Conservation (phyloP, 371 early-diverging fungal species). For the Parasitella parasitica region DNA sequence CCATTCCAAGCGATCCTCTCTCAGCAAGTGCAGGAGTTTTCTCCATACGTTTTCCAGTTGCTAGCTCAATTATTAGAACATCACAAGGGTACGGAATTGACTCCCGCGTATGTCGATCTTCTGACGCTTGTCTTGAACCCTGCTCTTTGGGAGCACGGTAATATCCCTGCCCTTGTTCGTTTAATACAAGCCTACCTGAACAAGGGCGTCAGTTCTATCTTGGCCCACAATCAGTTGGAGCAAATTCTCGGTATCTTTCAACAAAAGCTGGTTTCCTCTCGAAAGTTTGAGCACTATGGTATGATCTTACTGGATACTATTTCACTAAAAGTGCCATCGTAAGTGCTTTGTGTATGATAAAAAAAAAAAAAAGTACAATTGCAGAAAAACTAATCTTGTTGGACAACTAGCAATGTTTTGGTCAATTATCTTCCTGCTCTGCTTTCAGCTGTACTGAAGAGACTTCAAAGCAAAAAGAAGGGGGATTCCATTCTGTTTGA, state of each 20-base stretch:
- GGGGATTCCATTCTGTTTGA: slow-evolving; percentile 35
- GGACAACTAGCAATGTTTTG: slow-evolving; percentile 46
- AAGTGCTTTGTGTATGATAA: slow-evolving; percentile 30
- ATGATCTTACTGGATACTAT: slow-evolving; percentile 79
- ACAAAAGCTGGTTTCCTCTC: slow-evolving; percentile 87
- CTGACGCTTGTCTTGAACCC: slow-evolving; percentile 83
- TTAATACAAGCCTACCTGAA: slow-evolving; percentile 83
- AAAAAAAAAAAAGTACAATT: too few relatives aligned
- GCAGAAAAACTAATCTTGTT: background rate
- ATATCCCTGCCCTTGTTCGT: slow-evolving; percentile 91
- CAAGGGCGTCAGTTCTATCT: slow-evolving; percentile 67
- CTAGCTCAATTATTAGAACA: slow-evolving; percentile 81
- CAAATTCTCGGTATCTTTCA: slow-evolving; percentile 90
- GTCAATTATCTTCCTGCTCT: slow-evolving; percentile 75
- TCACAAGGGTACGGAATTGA: slow-evolving; percentile 68
- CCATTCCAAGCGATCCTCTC: slow-evolving; percentile 93
- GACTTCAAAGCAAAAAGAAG: slow-evolving; percentile 75
- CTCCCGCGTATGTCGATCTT: slow-evolving; percentile 70
- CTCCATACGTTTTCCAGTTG: slow-evolving; percentile 96
- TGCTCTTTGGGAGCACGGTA: slow-evolving; percentile 88
- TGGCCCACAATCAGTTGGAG: slow-evolving; percentile 66
- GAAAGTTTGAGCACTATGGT: slow-evolving; percentile 82
- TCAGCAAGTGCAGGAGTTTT: slow-evolving; percentile 89
- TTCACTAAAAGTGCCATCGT: slow-evolving; percentile 69
- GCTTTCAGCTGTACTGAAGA: slow-evolving; percentile 72